Percentiles rank a stretch among this genome's conserved stretches.
Evolutionary conservation across 805 yeast species (phyloP).

Genomic region (Saccharomycopsis sp.): DNA sequence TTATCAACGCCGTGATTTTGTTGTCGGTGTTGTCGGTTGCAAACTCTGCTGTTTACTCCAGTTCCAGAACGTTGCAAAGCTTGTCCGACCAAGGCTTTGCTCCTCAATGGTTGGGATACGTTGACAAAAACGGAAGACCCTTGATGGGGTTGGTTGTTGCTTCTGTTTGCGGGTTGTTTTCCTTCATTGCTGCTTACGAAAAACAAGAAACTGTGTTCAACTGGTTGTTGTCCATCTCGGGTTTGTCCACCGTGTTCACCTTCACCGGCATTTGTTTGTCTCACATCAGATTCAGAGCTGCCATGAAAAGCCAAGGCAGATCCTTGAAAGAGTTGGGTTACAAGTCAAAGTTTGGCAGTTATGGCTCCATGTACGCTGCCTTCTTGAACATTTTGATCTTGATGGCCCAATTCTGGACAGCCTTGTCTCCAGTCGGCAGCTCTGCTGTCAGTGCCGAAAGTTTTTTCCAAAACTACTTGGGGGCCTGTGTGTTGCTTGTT

Average conservation of each 20-base stretch:
- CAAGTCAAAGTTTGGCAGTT: conserved; percentile 41
- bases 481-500: conserved; percentile 37
- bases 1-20: conserved; percentile 56
- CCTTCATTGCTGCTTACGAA: conserved; percentile 56
- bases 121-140: conserved; percentile 55
- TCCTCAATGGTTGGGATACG: conserved; percentile 41
- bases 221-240: conserved; percentile 58
- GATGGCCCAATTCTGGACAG: conserved; percentile 59
- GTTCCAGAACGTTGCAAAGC: conserved; percentile 43
- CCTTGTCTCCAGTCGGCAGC: conserved; percentile 48
- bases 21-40: conserved; percentile 52
- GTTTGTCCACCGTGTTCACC: conserved; percentile 53
- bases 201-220: conserved; percentile 50
- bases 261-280: conserved; percentile 52
- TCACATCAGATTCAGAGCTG: conserved; percentile 52
- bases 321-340: conserved; percentile 44
- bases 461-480: conserved; percentile 46
- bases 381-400: conserved; percentile 41
- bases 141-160: conserved; percentile 44
- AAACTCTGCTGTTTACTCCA: conserved; percentile 45
- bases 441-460: conserved; percentile 31
- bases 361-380: conserved; percentile 48
- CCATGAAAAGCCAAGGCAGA: conserved; percentile 46
- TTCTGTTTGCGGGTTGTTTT: conserved; percentile 48
- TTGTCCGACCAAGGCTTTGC: conserved; percentile 54